Evolutionary conservation across 2,329 filamentous ascomycete genomes (phyloP).

Genomic region (Fusarium temperatum): DNA sequence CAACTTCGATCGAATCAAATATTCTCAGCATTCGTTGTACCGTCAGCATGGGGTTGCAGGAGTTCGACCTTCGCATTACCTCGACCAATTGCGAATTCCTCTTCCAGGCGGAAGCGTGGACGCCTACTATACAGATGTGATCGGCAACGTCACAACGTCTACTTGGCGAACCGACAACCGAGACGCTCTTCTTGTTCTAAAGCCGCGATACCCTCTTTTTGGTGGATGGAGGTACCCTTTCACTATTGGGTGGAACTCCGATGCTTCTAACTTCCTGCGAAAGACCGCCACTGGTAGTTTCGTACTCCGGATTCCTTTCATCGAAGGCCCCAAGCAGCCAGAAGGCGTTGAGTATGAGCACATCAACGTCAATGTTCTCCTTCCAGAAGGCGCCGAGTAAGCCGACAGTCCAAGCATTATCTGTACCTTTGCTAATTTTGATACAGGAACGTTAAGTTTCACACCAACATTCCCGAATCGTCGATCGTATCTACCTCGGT

Average conservation of each 20-base stretch:
- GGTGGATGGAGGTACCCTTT: slow-evolving; percentile 99
- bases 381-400: slow-evolving; percentile 91
- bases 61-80: slow-evolving; percentile 73
- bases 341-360: slow-evolving; percentile 90
- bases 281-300: slow-evolving; percentile 74
- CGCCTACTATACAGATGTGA: slow-evolving; percentile 94
- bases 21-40: slow-evolving; percentile 77
- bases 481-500: slow-evolving; percentile 67
- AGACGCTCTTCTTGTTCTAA: slow-evolving; percentile 86
- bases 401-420: slow-evolving; percentile 46
- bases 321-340: slow-evolving; percentile 86
- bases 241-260: slow-evolving; percentile 93
- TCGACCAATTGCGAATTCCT: slow-evolving; percentile 84
- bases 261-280: slow-evolving; percentile 80
- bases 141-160: slow-evolving; percentile 96
- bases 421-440: slow-evolving; percentile 45
- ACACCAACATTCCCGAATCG: slow-evolving; percentile 73
- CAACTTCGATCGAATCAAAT: slow-evolving; percentile 80
- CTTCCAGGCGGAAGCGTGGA: slow-evolving; percentile 82
- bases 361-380: slow-evolving; percentile 80
- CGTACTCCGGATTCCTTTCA: slow-evolving; percentile 87
- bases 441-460: slow-evolving; percentile 79
- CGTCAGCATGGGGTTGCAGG: slow-evolving; percentile 49
- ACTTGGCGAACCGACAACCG: slow-evolving; percentile 80
- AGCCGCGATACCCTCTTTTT: slow-evolving; percentile 95